Evolutionary conservation across 495 filamentous ascomycete species (phyloP).

Genomic region (Podospora pseudoanserina): DNA sequence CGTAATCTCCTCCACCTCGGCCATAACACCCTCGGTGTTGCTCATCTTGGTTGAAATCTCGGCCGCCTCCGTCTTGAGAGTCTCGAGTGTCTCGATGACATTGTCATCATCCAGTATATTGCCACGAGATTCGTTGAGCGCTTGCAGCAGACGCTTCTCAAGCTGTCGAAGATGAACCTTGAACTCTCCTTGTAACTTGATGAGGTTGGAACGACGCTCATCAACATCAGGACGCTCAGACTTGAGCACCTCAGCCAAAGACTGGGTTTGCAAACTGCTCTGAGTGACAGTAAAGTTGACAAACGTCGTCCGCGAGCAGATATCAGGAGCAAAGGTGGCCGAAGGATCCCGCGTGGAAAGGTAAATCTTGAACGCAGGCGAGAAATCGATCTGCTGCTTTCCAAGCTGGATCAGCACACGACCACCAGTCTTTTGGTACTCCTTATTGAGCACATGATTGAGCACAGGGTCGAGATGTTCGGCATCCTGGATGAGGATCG

Average conservation of each 20-base stretch:
- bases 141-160: slow-evolving; percentile 91
- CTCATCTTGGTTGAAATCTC: slow-evolving; percentile 95
- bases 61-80: slow-evolving; percentile 92
- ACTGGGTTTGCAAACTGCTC: slow-evolving; percentile 97
- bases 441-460: slow-evolving; percentile 98
- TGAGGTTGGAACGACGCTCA: slow-evolving; percentile 88
- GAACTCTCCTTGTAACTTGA: slow-evolving; percentile 98
- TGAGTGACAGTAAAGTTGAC: slow-evolving; percentile 99
- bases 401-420: slow-evolving; percentile 97
- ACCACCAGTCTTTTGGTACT: slow-evolving; percentile 98
- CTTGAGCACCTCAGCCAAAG: slow-evolving; percentile 92
- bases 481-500: slow-evolving; percentile 96
- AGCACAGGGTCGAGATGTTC: slow-evolving; percentile 95
- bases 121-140: slow-evolving; percentile 92
- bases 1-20: slow-evolving; percentile 92
- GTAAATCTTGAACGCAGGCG: slow-evolving; percentile 92
- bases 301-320: slow-evolving; percentile 96
- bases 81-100: slow-evolving; percentile 97
- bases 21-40: slow-evolving; percentile 97
- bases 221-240: slow-evolving; percentile 98
- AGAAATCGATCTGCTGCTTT: slow-evolving; percentile 99
- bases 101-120: slow-evolving; percentile 98
- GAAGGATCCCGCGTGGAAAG: slow-evolving; percentile 95
- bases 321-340: slow-evolving; percentile 92
- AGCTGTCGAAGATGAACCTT: slow-evolving; percentile 92